Conservation (phyloP, 2,329 filamentous ascomycete genomes). For the Penicillium psychrosexuale region DNA sequence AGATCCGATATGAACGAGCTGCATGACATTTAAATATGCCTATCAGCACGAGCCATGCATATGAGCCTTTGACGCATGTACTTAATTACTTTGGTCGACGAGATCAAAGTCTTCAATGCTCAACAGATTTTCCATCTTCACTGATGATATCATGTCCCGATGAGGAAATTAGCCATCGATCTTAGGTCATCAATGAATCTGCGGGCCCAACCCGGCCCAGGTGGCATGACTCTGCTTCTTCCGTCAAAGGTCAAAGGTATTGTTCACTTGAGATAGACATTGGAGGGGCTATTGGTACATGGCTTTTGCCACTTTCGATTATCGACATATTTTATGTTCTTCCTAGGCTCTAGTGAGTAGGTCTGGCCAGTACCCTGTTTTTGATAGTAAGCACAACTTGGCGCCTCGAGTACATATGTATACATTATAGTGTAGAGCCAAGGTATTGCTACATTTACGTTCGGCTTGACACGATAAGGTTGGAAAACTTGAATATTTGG, state of each 20-base stretch:
- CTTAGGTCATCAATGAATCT: neutral
- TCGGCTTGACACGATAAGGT: neutral
- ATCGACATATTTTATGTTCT: no score
- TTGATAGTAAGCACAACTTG: neutral
- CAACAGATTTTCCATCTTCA: neutral
- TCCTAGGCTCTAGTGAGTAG: neutral
- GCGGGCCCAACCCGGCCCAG: no score
- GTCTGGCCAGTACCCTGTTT: neutral
- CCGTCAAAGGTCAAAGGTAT: neutral
- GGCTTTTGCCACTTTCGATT: neutral
- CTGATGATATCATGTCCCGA: conserved; percentile 5
- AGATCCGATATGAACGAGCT: conserved; percentile 1
- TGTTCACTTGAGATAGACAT: neutral
- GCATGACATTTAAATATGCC: conserved; percentile 3
- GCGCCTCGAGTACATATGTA: neutral
- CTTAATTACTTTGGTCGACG: conserved; percentile 1
- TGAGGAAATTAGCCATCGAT: conserved; percentile 1
- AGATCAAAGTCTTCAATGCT: neutral
- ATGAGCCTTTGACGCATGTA: neutral
- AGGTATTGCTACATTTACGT: neutral
- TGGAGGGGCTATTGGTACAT: neutral
- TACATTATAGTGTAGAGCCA: neutral
- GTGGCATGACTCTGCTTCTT: neutral
- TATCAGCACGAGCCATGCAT: conserved; percentile 15
- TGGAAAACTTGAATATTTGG: neutral